These are phyloP conservation scores for Chaetomiaceae sp. DNA, from an alignment of 2,329 filamentous ascomycete species.

Conservation along the genomic window DNA sequence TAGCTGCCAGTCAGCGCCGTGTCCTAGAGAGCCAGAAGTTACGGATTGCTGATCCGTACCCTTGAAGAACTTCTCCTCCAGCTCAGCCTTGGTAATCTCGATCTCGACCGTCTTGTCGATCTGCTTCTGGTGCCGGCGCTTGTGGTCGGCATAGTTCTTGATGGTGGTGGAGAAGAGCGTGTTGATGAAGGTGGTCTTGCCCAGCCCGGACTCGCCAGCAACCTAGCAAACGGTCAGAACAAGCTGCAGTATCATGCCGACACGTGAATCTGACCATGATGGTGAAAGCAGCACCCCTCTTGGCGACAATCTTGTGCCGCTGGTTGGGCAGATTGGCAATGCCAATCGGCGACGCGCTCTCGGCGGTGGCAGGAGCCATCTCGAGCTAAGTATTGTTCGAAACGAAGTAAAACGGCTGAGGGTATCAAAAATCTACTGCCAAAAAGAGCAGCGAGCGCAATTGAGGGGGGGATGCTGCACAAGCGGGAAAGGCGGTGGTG, in stretches of 20 bases:
- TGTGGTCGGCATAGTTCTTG: conserved; percentile 99
- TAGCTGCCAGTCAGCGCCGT: conserved; percentile 38
- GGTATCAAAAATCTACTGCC: conserved; percentile 18
- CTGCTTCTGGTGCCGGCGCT: conserved; percentile 98
- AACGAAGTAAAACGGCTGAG: conserved; percentile 14
- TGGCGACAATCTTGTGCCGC: conserved; percentile 69
- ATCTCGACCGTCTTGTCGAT: conserved; percentile 99
- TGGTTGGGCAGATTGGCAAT: conserved; percentile 72
- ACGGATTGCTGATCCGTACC: conserved; percentile 50
- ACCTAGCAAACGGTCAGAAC: conserved; percentile 52
- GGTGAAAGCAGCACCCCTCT: conserved; percentile 94
- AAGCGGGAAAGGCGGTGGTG: conserved; percentile 12
- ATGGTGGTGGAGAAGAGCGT: conserved; percentile 99
- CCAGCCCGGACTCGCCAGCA: conserved; percentile 94
- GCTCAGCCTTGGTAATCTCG: conserved; percentile 98
- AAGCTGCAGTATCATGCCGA: conserved; percentile 25
- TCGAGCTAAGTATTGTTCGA: conserved; percentile 29
- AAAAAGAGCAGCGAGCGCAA: conserved; percentile 15
- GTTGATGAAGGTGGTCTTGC: conserved; percentile 99
- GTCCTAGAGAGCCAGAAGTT: not conserved
- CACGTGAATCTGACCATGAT: conserved; percentile 74
- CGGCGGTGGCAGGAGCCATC: conserved; percentile 56
- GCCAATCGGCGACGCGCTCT: conserved; percentile 65
- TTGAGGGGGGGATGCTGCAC: conserved; percentile 19
- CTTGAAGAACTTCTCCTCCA: conserved; percentile 99